These are phyloP conservation scores for Xylaria cubensis DNA, from an alignment of 495 filamentous ascomycete genomes.

Conservation along the genomic window DNA sequence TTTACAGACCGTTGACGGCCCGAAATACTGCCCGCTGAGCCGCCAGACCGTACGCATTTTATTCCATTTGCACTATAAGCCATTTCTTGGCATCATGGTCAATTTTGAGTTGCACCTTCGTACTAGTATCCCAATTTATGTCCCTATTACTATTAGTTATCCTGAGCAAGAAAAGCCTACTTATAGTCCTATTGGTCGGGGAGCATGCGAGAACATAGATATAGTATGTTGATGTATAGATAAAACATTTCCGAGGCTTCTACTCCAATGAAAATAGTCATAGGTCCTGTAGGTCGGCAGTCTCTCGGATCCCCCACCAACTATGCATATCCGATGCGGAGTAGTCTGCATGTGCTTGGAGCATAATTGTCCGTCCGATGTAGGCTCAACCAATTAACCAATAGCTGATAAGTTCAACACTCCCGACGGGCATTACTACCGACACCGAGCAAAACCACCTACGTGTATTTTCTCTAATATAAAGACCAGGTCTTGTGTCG, in stretches of 20 bases:
- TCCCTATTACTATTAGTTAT: no score
- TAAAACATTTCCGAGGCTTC: background rate
- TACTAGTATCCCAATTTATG: no score
- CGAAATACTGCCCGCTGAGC: no score
- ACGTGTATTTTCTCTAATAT: background rate
- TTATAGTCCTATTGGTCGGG: background rate
- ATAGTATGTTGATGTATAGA: background rate
- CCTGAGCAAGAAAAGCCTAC: background rate
- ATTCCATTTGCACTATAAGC: no score
- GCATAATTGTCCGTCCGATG: slow-evolving; percentile 16
- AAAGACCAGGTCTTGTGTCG: background rate
- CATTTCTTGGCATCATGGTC: no score
- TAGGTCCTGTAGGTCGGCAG: background rate
- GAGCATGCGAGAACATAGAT: no score
- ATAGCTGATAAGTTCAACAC: slow-evolving; percentile 15
- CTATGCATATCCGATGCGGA: background rate
- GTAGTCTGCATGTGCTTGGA: background rate
- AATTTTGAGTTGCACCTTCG: no score
- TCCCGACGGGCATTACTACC: slow-evolving; percentile 1
- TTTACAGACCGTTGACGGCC: no score
- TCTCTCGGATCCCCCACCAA: background rate
- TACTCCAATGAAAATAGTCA: background rate
- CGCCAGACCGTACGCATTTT: no score
- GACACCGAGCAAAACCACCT: background rate
- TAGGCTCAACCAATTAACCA: slow-evolving; percentile 7